A percentile compares a stretch with the other conserved stretches of the same genome.
phyloP scores from a whole-genome alignment of 2,329 filamentous ascomycete species.

The Polychaeton citri region DNA sequence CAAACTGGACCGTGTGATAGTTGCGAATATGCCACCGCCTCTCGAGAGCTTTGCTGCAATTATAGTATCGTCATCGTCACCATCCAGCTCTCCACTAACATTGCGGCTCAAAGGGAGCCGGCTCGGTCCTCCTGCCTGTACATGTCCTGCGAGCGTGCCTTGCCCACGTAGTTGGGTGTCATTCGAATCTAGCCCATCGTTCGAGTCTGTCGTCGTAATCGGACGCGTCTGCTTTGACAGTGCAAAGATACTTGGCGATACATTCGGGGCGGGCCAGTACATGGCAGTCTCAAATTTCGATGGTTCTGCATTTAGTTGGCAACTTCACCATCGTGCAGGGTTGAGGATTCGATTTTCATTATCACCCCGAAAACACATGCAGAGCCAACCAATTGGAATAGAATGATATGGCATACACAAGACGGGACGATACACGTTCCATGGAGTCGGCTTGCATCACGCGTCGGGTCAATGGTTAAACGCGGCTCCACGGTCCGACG shows the following conservation, averaged over 20 bases:
- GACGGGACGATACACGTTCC: too few species aligned
- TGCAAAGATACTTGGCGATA: slow-evolving; percentile 70
- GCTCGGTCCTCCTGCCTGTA: slow-evolving; percentile 2
- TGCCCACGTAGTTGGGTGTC: slow-evolving; percentile 1
- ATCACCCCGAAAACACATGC: too few species aligned
- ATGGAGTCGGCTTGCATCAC: too few species aligned
- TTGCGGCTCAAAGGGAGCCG: neutral
- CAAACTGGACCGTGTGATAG: slow-evolving; percentile 71
- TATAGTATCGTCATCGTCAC: slow-evolving; percentile 31
- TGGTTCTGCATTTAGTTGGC: neutral
- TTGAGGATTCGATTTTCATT: too few species aligned
- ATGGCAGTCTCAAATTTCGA: slow-evolving; percentile 34
- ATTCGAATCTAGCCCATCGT: slow-evolving; percentile 38
- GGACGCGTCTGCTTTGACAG: slow-evolving; percentile 52
- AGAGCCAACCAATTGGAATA: too few species aligned
- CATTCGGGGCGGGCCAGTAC: slow-evolving; percentile 68
- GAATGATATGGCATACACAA: too few species aligned
- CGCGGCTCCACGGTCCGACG: too few species aligned
- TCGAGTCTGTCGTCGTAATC: slow-evolving; percentile 41
- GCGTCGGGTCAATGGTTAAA: too few species aligned
- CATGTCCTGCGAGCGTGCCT: neutral
- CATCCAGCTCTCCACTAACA: slow-evolving; percentile 1
- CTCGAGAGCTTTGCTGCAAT: slow-evolving; percentile 65
- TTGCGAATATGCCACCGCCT: slow-evolving; percentile 71
- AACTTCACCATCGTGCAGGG: too few species aligned